phyloP scores from a whole-genome alignment of 306 rosid species.

The Trifolium repens region DNA sequence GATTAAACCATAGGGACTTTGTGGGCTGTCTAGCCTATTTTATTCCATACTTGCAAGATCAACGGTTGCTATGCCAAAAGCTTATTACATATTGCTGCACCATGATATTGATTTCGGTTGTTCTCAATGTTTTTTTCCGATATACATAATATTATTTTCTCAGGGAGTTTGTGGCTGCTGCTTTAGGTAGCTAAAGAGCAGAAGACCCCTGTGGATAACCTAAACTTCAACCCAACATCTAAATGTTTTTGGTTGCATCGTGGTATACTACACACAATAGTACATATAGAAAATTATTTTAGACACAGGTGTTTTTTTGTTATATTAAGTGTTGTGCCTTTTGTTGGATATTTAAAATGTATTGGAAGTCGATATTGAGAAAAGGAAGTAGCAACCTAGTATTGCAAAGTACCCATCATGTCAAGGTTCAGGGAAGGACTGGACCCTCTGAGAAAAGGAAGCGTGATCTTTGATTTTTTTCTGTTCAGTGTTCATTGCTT shows the following conservation, averaged over 20 bases:
- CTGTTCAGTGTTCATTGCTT: not conserved
- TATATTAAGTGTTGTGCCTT: slow-evolving; percentile 10
- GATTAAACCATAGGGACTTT: not conserved
- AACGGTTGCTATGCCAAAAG: not conserved
- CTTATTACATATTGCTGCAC: not conserved
- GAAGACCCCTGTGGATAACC: slow-evolving; percentile 11
- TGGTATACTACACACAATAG: not conserved
- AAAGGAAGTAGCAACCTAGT: slow-evolving; percentile 10
- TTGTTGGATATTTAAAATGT: slow-evolving; percentile 21
- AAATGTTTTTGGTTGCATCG: not conserved
- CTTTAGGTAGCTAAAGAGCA: slow-evolving; percentile 5
- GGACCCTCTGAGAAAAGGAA: slow-evolving; percentile 14
- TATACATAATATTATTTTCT: not conserved
- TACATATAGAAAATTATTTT: not conserved
- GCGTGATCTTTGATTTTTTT: no score
- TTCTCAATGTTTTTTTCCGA: not conserved
- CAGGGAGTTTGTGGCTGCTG: slow-evolving; percentile 21
- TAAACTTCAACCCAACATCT: slow-evolving; percentile 19
- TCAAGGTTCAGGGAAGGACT: not conserved
- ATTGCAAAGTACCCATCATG: not conserved
- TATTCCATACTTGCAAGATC: not conserved
- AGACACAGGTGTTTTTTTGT: slow-evolving; percentile 4
- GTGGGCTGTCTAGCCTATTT: not conserved
- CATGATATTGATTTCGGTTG: slow-evolving; percentile 2
- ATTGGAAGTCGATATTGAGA: slow-evolving; percentile 8